Conservation (phyloP, 2,329 filamentous ascomycete genomes). For the Gyromitra esculenta region DNA sequence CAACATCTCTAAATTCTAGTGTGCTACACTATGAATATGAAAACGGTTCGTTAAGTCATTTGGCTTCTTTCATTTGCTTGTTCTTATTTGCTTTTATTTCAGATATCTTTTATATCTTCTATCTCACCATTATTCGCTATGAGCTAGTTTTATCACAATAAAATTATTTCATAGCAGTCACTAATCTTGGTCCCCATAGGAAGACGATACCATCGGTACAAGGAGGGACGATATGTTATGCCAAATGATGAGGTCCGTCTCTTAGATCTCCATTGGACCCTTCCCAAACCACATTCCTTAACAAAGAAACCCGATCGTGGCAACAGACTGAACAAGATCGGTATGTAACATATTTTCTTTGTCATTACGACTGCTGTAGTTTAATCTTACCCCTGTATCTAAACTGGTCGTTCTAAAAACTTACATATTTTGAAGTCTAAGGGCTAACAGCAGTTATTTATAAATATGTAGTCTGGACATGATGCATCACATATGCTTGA, state of each 20-base stretch:
- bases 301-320: background rate
- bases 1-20: constrained; percentile 62
- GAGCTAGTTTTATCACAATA: background rate
- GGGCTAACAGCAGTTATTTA: constrained; percentile 13
- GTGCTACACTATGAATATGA: constrained; percentile 64
- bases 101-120: background rate
- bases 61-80: background rate
- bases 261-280: background rate
- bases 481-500: constrained; percentile 60
- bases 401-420: background rate
- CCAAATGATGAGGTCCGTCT: constrained; percentile 66
- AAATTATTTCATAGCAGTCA: constrained; percentile 10
- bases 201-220: constrained; percentile 67
- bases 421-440: constrained; percentile 4
- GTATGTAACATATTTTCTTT: constrained; percentile 13
- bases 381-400: background rate
- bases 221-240: constrained; percentile 68
- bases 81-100: background rate
- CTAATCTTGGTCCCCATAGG: constrained; percentile 24
- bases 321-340: constrained; percentile 43
- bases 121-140: background rate
- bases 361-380: background rate
- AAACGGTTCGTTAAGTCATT: constrained; percentile 63
- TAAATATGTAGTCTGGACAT: constrained; percentile 48
- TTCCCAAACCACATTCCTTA: background rate